Conservation (phyloP, 2,329 filamentous ascomycete genomes). For the Nigrospora sphaerica region DNA sequence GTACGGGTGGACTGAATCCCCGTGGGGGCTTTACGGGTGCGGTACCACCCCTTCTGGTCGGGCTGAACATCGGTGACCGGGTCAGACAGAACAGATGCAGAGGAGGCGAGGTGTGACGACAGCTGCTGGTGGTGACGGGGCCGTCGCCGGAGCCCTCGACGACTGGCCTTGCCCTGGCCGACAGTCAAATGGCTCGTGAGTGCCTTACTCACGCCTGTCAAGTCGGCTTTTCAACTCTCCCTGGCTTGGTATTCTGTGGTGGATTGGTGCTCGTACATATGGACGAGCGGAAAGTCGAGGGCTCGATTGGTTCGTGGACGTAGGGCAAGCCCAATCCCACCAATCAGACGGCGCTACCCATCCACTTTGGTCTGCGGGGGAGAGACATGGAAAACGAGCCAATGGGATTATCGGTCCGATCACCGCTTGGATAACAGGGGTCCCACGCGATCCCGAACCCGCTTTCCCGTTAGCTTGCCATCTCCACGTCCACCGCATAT, state of each 20-base stretch:
- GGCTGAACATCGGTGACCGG: too few relatives aligned
- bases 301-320: slow-evolving; percentile 17
- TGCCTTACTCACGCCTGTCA: too few relatives aligned
- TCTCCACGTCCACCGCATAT: background rate
- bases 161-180: too few relatives aligned
- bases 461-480: background rate
- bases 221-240: too few relatives aligned
- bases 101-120: too few relatives aligned
- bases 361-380: slow-evolving; percentile 9
- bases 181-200: too few relatives aligned
- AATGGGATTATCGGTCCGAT: slow-evolving; percentile 19
- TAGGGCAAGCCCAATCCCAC: slow-evolving; percentile 9
- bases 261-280: slow-evolving; percentile 10
- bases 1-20: too few relatives aligned
- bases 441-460: background rate
- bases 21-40: too few relatives aligned
- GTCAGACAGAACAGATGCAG: too few relatives aligned
- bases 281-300: slow-evolving; percentile 6
- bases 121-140: too few relatives aligned
- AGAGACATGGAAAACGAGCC: slow-evolving; percentile 6
- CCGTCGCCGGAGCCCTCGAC: too few relatives aligned
- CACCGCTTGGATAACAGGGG: slow-evolving; percentile 8
- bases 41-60: too few relatives aligned
- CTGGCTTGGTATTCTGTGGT: background rate
- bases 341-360: slow-evolving; percentile 9